A percentile compares a stretch with the other conserved stretches of the same genome.
These are phyloP conservation scores for Metschnikowia peoriensis DNA, from an alignment of 805 yeast genomes.

Conservation along the genomic window DNA sequence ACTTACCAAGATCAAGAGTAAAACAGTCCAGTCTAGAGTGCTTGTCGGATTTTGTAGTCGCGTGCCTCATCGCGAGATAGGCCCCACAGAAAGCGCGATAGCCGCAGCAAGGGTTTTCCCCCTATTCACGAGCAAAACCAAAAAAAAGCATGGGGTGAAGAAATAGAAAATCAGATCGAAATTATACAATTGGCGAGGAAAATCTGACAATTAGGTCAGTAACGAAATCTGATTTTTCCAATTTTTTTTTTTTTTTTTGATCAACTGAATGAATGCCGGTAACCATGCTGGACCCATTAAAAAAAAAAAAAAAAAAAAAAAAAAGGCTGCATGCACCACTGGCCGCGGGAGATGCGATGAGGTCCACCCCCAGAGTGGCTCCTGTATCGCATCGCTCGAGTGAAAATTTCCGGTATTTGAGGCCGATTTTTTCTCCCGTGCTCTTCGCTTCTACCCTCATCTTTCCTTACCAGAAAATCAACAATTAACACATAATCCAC, in stretches of 20 bases:
- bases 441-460: not conserved
- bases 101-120: not conserved
- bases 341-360: slow-evolving; percentile 6
- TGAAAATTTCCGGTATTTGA: slow-evolving; percentile 1
- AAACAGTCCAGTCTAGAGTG: too few species aligned
- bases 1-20: too few species aligned
- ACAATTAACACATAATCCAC: not conserved
- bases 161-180: not conserved
- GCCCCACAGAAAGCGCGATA: not conserved
- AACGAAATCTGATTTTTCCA: not conserved
- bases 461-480: slow-evolving; percentile 1
- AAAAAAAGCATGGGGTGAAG: not conserved
- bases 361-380: slow-evolving; percentile 9
- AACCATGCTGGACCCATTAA: not conserved
- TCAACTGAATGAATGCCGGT: not conserved
- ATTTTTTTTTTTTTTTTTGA: not conserved
- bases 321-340: not conserved
- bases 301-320: too few species aligned
- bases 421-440: not conserved
- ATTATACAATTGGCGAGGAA: too few species aligned
- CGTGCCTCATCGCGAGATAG: not conserved
- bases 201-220: not conserved
- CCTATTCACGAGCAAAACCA: not conserved
- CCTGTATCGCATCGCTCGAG: slow-evolving; percentile 8
- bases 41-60: not conserved